These are phyloP conservation scores for Debaryomyces maramus DNA, from an alignment of 805 yeast genomes.

Conservation along the genomic window DNA sequence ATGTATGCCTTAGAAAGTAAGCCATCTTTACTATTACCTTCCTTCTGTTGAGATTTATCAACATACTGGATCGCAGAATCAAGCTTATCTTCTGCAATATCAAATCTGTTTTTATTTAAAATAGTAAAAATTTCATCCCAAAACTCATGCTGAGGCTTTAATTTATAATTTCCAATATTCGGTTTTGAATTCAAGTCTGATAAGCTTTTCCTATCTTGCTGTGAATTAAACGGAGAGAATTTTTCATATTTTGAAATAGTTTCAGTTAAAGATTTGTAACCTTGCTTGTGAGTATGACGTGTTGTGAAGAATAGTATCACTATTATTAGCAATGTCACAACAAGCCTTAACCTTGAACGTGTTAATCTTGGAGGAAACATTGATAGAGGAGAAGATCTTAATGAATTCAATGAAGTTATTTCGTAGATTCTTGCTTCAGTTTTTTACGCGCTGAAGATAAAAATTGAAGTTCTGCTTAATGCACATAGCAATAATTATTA, in stretches of 20 bases:
- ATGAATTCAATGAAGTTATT: too few relatives aligned
- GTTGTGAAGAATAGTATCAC: background rate
- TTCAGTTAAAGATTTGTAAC: background rate
- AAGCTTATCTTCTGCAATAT: conserved; percentile 14
- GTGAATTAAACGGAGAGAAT: background rate
- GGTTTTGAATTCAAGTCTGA: background rate
- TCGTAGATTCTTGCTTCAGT: too few relatives aligned
- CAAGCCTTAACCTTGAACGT: background rate
- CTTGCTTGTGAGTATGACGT: background rate
- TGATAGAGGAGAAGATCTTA: too few relatives aligned
- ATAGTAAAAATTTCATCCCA: conserved; percentile 29
- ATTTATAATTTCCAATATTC: conserved; percentile 7
- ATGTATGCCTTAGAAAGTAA: conserved; percentile 28
- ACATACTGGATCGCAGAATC: conserved; percentile 21
- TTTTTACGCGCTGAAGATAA: too few relatives aligned
- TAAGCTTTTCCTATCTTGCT: background rate
- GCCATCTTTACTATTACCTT: conserved; percentile 22
- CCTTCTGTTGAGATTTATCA: conserved; percentile 18
- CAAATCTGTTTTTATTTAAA: conserved; percentile 18
- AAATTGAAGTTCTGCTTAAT: too few relatives aligned
- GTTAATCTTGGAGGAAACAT: background rate
- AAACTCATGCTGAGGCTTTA: conserved; percentile 20
- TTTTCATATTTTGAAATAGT: background rate
- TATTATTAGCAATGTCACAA: background rate
- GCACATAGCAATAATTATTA: too few relatives aligned